phyloP scores from a whole-genome alignment of 1,284 basidiomycete species.

The Sanghuangporus sanghuang region DNA sequence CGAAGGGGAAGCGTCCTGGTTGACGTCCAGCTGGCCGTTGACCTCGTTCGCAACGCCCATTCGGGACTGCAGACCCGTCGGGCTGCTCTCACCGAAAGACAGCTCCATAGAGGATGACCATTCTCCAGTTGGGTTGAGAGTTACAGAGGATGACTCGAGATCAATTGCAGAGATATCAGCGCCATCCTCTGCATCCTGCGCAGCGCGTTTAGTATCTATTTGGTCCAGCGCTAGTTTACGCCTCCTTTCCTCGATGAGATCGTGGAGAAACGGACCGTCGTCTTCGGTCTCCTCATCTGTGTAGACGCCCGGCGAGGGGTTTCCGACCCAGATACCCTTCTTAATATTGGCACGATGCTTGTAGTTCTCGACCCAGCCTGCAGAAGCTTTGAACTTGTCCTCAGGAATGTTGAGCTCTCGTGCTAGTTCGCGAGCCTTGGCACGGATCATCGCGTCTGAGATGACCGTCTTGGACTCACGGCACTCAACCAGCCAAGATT shows the following conservation, averaged over 20 bases:
- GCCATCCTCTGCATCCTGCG: not conserved
- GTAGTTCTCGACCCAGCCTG: constrained; percentile 91
- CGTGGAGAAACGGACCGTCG: not conserved
- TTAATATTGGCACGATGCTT: constrained; percentile 75
- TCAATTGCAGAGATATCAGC: not conserved
- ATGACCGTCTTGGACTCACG: constrained; percentile 46
- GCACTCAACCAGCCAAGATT: constrained; percentile 55
- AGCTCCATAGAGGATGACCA: not conserved
- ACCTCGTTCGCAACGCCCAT: not conserved
- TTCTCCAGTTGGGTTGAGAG: not conserved
- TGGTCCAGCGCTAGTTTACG: not conserved
- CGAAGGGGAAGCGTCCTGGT: not conserved
- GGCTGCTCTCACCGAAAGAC: not conserved
- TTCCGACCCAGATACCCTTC: constrained; percentile 54
- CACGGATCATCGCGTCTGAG: constrained; percentile 67
- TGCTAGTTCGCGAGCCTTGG: constrained; percentile 68
- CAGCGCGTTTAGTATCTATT: not conserved
- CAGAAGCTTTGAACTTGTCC: constrained; percentile 84
- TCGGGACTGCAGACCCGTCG: not conserved
- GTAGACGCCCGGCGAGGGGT: constrained; percentile 21
- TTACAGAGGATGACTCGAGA: not conserved
- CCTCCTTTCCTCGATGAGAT: not conserved
- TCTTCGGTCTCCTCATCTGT: not conserved
- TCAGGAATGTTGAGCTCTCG: constrained; percentile 48
- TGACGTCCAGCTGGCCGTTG: not conserved